Percentiles rank a stretch among this genome's conserved stretches.
Conservation (phyloP, 2,329 filamentous ascomycete genomes). For the Phialophora expanda region DNA sequence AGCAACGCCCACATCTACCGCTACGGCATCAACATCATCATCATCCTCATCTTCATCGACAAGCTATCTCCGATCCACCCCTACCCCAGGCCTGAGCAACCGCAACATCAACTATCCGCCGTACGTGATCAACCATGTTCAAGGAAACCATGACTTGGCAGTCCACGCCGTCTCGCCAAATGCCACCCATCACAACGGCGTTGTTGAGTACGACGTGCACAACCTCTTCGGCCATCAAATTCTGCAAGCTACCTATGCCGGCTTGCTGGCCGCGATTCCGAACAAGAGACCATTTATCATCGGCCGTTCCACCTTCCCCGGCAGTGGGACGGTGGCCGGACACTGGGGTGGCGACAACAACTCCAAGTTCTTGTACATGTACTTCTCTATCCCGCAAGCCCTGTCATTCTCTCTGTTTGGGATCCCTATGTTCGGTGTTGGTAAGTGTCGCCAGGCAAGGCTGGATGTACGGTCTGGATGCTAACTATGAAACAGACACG, state of each 20-base stretch:
- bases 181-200: constrained; percentile 74
- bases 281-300: constrained; percentile 81
- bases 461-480: not conserved
- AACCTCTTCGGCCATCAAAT: constrained; percentile 78
- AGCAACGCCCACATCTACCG: constrained; percentile 48
- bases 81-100: constrained; percentile 60
- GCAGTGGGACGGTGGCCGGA: constrained; percentile 74
- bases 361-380: constrained; percentile 74
- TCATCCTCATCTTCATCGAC: constrained; percentile 44
- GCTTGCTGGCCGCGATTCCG: constrained; percentile 67
- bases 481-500: constrained; percentile 52
- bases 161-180: constrained; percentile 77
- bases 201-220: constrained; percentile 78
- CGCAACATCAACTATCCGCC: constrained; percentile 75
- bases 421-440: constrained; percentile 75
- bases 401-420: constrained; percentile 75
- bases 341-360: constrained; percentile 83
- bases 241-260: constrained; percentile 76
- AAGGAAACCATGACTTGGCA: constrained; percentile 68
- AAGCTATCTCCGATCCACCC: constrained; percentile 63
- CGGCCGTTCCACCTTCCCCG: constrained; percentile 79
- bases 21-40: constrained; percentile 39
- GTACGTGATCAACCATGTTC: constrained; percentile 75
- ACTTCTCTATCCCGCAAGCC: constrained; percentile 76
- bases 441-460: not conserved